Evolutionary conservation across 768 basidiomycete genomes (phyloP).

Genomic region (Coprinopsis marcescibilis): DNA sequence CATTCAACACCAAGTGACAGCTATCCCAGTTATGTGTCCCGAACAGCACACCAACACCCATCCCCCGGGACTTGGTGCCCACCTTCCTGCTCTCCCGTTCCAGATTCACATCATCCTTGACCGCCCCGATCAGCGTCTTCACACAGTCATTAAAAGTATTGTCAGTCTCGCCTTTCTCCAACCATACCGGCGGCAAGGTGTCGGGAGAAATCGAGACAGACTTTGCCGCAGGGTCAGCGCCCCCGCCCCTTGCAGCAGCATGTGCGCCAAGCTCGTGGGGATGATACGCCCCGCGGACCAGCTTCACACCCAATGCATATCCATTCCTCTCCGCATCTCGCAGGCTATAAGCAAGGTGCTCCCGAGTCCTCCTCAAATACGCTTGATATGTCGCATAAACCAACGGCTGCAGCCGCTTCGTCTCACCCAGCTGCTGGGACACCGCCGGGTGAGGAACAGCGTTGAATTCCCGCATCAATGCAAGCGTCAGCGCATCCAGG

Average conservation of each 20-base stretch:
- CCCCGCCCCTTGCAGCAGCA: slow-evolving; percentile 12
- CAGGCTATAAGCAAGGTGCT: slow-evolving; percentile 61
- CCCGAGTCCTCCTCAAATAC: slow-evolving; percentile 71
- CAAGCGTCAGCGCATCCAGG: slow-evolving; percentile 71
- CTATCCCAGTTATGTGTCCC: slow-evolving; percentile 84
- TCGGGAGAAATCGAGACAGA: slow-evolving; percentile 54
- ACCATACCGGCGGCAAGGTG: slow-evolving; percentile 60
- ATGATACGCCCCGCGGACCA: slow-evolving; percentile 92
- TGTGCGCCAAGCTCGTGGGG: slow-evolving; percentile 62
- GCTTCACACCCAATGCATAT: slow-evolving; percentile 83
- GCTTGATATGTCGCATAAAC: slow-evolving; percentile 88
- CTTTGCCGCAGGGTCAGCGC: slow-evolving; percentile 13
- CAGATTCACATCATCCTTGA: slow-evolving; percentile 45
- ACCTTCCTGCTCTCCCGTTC: neutral
- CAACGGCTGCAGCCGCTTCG: slow-evolving; percentile 56
- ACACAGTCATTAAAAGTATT: slow-evolving; percentile 62
- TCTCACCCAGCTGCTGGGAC: slow-evolving; percentile 1
- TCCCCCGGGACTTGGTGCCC: neutral
- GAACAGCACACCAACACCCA: slow-evolving; percentile 62
- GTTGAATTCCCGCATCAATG: slow-evolving; percentile 78
- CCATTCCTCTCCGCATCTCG: slow-evolving; percentile 56
- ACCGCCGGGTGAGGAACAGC: slow-evolving; percentile 22
- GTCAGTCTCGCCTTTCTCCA: slow-evolving; percentile 67
- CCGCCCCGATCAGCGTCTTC: slow-evolving; percentile 44
- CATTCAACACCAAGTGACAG: slow-evolving; percentile 52